Conservation (phyloP, 2,329 filamentous ascomycete species). For the Aspergillus tamarii region DNA sequence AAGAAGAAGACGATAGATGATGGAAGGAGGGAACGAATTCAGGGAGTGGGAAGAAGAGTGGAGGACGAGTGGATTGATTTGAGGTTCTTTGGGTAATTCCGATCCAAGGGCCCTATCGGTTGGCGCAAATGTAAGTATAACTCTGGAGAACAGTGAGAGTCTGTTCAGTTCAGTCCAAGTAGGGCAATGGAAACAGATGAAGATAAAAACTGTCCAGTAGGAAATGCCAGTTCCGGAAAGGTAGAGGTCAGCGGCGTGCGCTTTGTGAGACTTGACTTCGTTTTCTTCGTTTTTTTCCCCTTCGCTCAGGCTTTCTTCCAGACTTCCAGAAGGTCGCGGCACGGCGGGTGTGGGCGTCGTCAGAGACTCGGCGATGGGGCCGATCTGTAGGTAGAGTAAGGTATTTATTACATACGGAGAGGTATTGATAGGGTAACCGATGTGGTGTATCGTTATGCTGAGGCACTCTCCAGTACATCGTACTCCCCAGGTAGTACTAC, state of each 20-base stretch:
- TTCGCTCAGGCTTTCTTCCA: conserved; percentile 20
- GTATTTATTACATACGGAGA: background rate
- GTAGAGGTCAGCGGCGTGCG: background rate
- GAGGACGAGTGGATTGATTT: conserved; percentile 15
- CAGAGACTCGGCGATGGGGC: conserved; percentile 21
- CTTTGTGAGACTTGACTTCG: conserved; percentile 3
- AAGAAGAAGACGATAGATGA: conserved; percentile 1
- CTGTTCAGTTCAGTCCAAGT: background rate
- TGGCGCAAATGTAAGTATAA: conserved; percentile 4
- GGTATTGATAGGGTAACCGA: conserved; percentile 2
- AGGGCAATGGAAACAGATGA: conserved; percentile 3
- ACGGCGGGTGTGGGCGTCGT: conserved; percentile 23
- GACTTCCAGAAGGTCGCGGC: conserved; percentile 29
- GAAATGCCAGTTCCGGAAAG: background rate
- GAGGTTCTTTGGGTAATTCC: conserved; percentile 7
- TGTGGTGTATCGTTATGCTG: background rate
- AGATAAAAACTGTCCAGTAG: background rate
- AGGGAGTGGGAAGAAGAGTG: conserved; percentile 17
- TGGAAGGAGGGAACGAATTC: conserved; percentile 10
- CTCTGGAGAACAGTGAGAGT: background rate
- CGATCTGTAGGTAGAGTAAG: conserved; percentile 9
- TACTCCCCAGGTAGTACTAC: no score
- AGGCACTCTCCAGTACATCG: no score
- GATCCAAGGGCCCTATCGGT: conserved; percentile 9
- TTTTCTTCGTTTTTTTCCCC: conserved; percentile 4